phyloP scores from a whole-genome alignment of 306 rosid species.

The Vigna unguiculata region DNA sequence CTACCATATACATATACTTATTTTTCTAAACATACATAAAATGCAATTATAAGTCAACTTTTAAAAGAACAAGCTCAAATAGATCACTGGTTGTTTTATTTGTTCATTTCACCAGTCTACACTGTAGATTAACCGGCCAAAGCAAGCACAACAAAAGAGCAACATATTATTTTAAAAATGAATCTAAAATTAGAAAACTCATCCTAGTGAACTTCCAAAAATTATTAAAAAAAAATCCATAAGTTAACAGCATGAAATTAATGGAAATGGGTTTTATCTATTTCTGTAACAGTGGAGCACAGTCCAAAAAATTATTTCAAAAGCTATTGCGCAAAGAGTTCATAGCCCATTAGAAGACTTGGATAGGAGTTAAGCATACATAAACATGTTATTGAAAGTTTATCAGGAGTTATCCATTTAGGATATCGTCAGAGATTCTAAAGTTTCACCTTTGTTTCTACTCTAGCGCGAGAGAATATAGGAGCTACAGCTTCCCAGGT shows the following conservation, averaged over 20 bases:
- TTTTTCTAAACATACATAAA: conserved; percentile 2
- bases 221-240: neutral
- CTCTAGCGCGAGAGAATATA: conserved; percentile 80
- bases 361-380: neutral
- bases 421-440: conserved; percentile 24
- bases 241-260: conserved; percentile 11
- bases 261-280: conserved; percentile 8
- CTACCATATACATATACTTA: neutral
- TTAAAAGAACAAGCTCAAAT: conserved; percentile 30
- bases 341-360: conserved; percentile 1
- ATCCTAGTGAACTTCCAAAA: too few species aligned
- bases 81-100: neutral
- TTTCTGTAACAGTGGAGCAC: conserved; percentile 18
- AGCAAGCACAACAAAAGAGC: conserved; percentile 22
- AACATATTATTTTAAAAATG: conserved; percentile 8
- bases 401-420: conserved; percentile 10
- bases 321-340: conserved; percentile 34
- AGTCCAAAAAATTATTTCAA: conserved; percentile 38
- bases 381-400: conserved; percentile 16
- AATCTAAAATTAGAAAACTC: conserved; percentile 6
- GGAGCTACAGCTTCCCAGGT: conserved; percentile 90
- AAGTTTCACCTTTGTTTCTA: conserved; percentile 73
- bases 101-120: neutral
- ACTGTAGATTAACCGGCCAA: conserved; percentile 22
- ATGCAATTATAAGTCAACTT: conserved; percentile 16